Evolutionary conservation across 2,329 filamentous ascomycete species (phyloP), one percentile per base, ranked within the genome.

Genomic region (Fusarium tanahbumbuense): DNA sequence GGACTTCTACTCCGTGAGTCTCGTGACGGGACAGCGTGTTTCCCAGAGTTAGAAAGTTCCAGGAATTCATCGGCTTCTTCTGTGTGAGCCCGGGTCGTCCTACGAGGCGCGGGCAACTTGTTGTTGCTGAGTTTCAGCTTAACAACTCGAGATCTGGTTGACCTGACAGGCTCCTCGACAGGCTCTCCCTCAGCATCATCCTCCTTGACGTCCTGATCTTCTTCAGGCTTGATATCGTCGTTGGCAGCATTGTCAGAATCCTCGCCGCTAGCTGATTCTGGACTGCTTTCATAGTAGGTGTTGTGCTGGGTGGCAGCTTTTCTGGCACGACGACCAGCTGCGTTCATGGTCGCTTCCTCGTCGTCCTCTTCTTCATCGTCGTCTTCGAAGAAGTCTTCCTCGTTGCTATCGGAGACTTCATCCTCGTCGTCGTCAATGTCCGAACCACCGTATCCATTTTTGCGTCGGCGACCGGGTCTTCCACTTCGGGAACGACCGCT

Each of bases 1-100:
- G 88, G 88, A 64, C 86, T 89, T 71, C 81, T 83, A 70, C 87
- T 89, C 57, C 81, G 82, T 28, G 86, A 87, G 44, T 84, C 84
- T 20, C 80, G 80, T 41, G 85, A 82, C 4, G 81, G 76, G 42
- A 82, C 82, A 22, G 83, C 84, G 68, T 91, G 88, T 60, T 82
- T 84, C n/a, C 88, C 89, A 10, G 88, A 90, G 71, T 83, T 86
- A 8, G 88, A 86, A 16, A 91, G 80, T 72, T 90, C 87, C 7
- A 89, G 76, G 9, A 89, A 83, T 7, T 84, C 81, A 45, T 88
- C 86, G 0, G 82, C 81, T 48, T 89, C 87, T 46, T 85, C 87
- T 6, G 87, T 88, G 57, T 80, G 83, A 18, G 85, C 86, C 32
- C 87, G 81, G 13, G 87, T 89, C 12, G 80, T 75, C 71, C 86